These are phyloP conservation scores for Xylariaceae sp. DNA, from an alignment of 2,329 filamentous ascomycete species.

Conservation along the genomic window DNA sequence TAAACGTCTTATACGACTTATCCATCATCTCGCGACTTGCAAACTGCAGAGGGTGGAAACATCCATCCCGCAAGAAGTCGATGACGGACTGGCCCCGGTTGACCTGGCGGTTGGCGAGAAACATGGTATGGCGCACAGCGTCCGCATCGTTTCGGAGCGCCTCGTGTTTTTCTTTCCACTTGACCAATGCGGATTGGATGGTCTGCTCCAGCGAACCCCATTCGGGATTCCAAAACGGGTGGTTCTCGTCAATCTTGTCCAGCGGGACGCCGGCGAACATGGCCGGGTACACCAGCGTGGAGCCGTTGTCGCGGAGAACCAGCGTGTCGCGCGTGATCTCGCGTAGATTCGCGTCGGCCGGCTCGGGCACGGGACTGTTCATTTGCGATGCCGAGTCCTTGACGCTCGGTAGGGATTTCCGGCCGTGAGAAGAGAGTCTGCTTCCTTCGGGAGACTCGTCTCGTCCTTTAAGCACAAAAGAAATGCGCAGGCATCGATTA, in stretches of 20 bases:
- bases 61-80: slow-evolving; percentile 45
- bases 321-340: slow-evolving; percentile 45
- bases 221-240: slow-evolving; percentile 52
- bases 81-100: slow-evolving; percentile 50
- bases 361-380: slow-evolving; percentile 20
- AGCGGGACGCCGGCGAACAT: slow-evolving; percentile 50
- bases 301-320: slow-evolving; percentile 44
- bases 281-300: slow-evolving; percentile 44
- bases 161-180: slow-evolving; percentile 45
- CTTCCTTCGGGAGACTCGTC: slow-evolving; percentile 22
- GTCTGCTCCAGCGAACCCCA: slow-evolving; percentile 44
- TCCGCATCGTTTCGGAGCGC: slow-evolving; percentile 22
- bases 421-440: slow-evolving; percentile 26
- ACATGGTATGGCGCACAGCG: slow-evolving; percentile 38
- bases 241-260: slow-evolving; percentile 42
- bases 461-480: slow-evolving; percentile 4
- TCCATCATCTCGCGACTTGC: slow-evolving; percentile 48
- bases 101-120: slow-evolving; percentile 50
- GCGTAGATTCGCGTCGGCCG: slow-evolving; percentile 12
- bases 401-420: slow-evolving; percentile 29
- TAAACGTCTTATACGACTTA: slow-evolving; percentile 34
- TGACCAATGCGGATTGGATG: slow-evolving; percentile 40
- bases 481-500: slow-evolving; percentile 16
- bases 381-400: slow-evolving; percentile 24
- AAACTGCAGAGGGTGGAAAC: slow-evolving; percentile 53